Evolutionary conservation across 257 asterid genomes (phyloP).

Genomic region (Solanum chaucha): DNA sequence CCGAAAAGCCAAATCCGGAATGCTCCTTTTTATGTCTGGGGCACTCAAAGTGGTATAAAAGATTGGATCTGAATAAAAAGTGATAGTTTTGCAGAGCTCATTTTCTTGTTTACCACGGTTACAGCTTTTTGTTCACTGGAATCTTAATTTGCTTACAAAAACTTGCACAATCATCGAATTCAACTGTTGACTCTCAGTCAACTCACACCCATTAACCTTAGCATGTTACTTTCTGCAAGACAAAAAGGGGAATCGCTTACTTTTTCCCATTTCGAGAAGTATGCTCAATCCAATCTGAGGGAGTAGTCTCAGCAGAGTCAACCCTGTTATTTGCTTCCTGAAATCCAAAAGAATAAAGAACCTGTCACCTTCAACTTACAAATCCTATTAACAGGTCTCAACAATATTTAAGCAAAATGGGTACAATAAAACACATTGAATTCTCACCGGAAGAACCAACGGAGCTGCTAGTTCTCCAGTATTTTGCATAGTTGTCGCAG

Average conservation of each 20-base stretch:
- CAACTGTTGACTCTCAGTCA: background rate
- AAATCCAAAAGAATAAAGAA: conserved; percentile 5
- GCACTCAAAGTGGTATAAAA: background rate
- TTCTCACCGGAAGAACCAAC: conserved; percentile 25
- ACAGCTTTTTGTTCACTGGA: background rate
- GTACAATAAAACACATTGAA: conserved; percentile 4
- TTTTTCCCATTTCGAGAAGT: conserved; percentile 60
- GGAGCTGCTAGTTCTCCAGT: conserved; percentile 29
- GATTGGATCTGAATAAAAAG: background rate
- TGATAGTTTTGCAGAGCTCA: background rate
- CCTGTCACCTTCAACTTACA: background rate
- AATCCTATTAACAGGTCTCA: background rate
- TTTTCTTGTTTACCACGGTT: background rate
- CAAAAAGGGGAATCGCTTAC: conserved; percentile 26
- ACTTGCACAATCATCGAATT: background rate
- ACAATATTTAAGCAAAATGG: background rate
- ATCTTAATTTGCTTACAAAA: background rate
- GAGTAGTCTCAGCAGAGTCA: conserved; percentile 19
- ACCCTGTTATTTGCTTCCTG: conserved; percentile 39
- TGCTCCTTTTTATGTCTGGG: background rate
- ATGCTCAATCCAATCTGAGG: conserved; percentile 60
- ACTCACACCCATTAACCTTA: background rate
- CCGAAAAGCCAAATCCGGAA: background rate
- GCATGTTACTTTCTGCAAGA: background rate
- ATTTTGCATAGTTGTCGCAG: conserved; percentile 45